A percentile compares a stretch with the other conserved stretches of the same genome.
These are phyloP conservation scores for Aspergillus campestris DNA, from an alignment of 495 filamentous ascomycete species.

Conservation along the genomic window DNA sequence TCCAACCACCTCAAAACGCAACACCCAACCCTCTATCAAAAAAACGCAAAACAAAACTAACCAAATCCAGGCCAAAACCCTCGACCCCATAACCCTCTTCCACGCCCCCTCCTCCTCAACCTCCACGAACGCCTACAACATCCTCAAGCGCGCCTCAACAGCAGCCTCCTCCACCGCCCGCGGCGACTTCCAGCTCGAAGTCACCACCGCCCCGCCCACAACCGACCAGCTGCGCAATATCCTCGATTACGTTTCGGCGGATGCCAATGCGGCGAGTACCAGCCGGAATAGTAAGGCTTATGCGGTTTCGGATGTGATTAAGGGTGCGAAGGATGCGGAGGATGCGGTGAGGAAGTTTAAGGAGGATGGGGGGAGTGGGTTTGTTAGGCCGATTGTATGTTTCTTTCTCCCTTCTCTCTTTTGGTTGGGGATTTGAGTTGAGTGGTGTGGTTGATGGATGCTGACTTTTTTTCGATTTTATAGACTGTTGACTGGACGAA, in stretches of 20 bases:
- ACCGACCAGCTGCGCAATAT: conserved; percentile 78
- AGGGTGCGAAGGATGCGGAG: conserved; percentile 57
- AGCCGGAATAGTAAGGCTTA: conserved; percentile 17
- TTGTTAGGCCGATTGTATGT: conserved; percentile 67
- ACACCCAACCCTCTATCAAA: conserved; percentile 1
- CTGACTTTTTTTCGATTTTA: conserved; percentile 13
- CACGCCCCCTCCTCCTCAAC: conserved; percentile 61
- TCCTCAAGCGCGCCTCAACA: conserved; percentile 69
- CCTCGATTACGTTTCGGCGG: conserved; percentile 67
- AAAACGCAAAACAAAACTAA: conserved; percentile 5
- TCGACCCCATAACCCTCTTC: conserved; percentile 94
- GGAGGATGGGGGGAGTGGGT: conserved; percentile 43
- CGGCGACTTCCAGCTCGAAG: conserved; percentile 73
- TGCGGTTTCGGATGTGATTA: conserved; percentile 47
- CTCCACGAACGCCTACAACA: conserved; percentile 57
- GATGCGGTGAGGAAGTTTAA: conserved; percentile 74
- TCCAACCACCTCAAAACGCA: neutral
- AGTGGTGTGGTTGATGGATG: neutral
- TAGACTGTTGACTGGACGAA: conserved; percentile 91
- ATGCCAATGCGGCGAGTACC: conserved; percentile 28
- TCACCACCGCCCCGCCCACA: conserved; percentile 76
- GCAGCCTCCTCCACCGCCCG: conserved; percentile 48
- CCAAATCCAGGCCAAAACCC: conserved; percentile 56
- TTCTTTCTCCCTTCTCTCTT: conserved; percentile 4
- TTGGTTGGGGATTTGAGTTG: conserved; percentile 1